Evolutionary conservation across 495 filamentous ascomycete genomes (phyloP).

Genomic region (Hyaloscypha bicolor): DNA sequence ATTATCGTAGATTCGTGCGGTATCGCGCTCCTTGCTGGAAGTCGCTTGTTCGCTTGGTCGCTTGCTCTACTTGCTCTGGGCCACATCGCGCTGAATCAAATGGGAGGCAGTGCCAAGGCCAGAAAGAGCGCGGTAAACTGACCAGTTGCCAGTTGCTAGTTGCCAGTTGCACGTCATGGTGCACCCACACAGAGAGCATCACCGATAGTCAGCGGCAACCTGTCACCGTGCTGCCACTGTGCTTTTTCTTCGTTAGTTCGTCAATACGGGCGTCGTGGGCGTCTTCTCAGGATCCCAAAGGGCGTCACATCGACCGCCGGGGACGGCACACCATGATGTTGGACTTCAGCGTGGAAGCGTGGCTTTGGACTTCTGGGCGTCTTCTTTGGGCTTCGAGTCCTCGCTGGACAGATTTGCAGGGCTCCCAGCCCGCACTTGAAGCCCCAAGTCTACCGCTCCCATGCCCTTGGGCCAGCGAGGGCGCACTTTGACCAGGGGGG

Average conservation of each 20-base stretch:
- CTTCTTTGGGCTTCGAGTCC: not conserved
- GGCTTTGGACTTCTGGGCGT: no score
- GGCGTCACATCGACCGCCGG: not conserved
- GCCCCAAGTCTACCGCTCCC: not conserved
- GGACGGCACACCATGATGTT: not conserved
- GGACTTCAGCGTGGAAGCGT: no score
- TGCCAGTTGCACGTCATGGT: not conserved
- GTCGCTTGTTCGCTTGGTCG: no score
- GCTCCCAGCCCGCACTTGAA: not conserved
- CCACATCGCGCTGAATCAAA: no score
- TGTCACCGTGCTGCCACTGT: not conserved
- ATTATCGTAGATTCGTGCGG: no score
- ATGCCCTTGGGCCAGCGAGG: not conserved
- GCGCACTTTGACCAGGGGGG: not conserved
- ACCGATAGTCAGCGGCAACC: not conserved
- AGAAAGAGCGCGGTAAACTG: no score
- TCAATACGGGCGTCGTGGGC: not conserved
- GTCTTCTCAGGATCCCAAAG: not conserved
- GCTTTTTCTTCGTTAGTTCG: not conserved
- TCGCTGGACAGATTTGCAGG: not conserved
- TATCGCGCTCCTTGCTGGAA: no score
- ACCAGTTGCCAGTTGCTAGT: no score
- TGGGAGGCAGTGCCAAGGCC: no score
- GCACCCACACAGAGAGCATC: not conserved
- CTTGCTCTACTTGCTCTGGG: no score